A percentile compares a stretch with the other conserved stretches of the same genome.
These are phyloP conservation scores for Kuraishia capsulata DNA, from an alignment of 805 yeast genomes.

Conservation along the genomic window DNA sequence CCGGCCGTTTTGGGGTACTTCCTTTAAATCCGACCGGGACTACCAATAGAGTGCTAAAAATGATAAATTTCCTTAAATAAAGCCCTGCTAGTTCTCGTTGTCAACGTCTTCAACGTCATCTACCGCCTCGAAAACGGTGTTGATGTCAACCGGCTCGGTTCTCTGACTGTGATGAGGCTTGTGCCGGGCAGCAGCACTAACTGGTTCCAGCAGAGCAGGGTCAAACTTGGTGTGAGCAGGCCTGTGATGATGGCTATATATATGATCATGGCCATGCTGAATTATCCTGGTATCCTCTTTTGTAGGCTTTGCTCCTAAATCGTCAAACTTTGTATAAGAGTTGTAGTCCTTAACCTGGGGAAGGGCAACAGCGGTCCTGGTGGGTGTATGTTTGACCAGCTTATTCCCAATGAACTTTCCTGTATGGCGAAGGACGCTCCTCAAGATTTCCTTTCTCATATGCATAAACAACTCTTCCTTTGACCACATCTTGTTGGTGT, in stretches of 20 bases:
- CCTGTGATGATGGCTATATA: background rate
- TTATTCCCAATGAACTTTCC: slow-evolving; percentile 76
- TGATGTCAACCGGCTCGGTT: background rate
- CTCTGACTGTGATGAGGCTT: background rate
- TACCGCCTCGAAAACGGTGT: background rate
- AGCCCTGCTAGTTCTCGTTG: too few species aligned
- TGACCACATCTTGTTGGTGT: slow-evolving; percentile 63
- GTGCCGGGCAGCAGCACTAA: background rate
- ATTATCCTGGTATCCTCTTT: background rate
- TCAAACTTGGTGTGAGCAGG: background rate
- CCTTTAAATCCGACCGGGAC: too few species aligned
- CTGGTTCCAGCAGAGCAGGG: background rate
- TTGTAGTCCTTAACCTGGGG: slow-evolving; percentile 30
- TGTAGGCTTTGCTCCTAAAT: slow-evolving; percentile 17
- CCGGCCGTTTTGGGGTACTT: too few species aligned
- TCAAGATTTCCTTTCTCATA: slow-evolving; percentile 55
- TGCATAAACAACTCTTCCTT: slow-evolving; percentile 55
- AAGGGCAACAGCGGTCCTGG: slow-evolving; percentile 22
- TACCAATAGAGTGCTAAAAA: too few species aligned
- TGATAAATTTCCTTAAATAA: too few species aligned
- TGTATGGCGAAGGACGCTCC: slow-evolving; percentile 50
- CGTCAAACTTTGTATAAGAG: slow-evolving; percentile 26
- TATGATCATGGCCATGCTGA: background rate
- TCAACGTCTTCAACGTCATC: background rate
- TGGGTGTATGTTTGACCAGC: slow-evolving; percentile 24